Percentiles rank a stretch among this genome's conserved stretches.
These are phyloP conservation scores for Dioscorea dumetorum DNA, from an alignment of 106 monocot species.

Conservation along the genomic window DNA sequence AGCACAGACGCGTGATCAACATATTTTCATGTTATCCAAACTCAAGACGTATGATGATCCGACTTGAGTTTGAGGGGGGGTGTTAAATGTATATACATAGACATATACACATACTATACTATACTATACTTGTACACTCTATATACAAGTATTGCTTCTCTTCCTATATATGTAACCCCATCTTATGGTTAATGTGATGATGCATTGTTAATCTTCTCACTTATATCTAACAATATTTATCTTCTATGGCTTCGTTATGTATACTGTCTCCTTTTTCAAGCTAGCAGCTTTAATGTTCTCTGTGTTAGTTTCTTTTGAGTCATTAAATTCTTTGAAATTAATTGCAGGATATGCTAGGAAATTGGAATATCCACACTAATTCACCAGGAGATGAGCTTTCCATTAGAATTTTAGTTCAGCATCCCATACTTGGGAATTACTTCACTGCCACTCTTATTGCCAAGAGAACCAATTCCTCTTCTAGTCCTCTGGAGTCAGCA, in stretches of 20 bases:
- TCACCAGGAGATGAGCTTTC: constrained; percentile 46
- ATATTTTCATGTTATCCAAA: too few relatives aligned
- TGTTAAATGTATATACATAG: too few relatives aligned
- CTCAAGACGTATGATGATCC: too few relatives aligned
- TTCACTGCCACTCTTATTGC: constrained; percentile 55
- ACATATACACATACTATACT: too few relatives aligned
- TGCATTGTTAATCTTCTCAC: too few relatives aligned
- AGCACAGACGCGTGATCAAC: too few relatives aligned
- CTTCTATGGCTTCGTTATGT: neutral
- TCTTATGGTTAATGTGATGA: too few relatives aligned
- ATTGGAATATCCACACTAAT: constrained; percentile 53
- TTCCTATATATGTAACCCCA: too few relatives aligned
- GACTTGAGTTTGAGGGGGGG: too few relatives aligned
- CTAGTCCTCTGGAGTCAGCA: constrained; percentile 16
- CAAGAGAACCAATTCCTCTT: constrained; percentile 22
- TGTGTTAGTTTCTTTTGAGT: neutral
- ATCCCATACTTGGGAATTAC: constrained; percentile 60
- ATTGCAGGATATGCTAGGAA: constrained; percentile 67
- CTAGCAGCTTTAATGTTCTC: neutral
- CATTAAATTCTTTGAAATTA: neutral
- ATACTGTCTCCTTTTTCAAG: neutral
- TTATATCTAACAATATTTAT: too few relatives aligned
- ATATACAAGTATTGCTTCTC: too few relatives aligned
- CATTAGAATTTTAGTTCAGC: constrained; percentile 53
- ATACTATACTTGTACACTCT: too few relatives aligned